Conservation (phyloP, 768 basidiomycete genomes). For the Lentinula boryana region DNA sequence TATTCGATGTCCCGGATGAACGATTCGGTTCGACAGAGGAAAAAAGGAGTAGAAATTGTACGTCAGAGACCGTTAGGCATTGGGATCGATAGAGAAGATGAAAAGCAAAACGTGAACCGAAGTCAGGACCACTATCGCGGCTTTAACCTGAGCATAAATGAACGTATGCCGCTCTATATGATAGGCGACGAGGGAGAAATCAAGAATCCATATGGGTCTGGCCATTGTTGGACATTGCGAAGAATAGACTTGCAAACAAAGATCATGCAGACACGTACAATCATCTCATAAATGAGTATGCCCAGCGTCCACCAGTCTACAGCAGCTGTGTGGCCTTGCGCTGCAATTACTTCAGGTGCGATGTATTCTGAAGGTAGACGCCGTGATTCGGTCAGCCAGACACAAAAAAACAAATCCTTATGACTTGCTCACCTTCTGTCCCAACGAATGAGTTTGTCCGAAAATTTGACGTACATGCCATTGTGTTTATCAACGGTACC, state of each 20-base stretch:
- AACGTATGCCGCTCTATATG: not conserved
- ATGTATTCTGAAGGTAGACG: conserved; percentile 76
- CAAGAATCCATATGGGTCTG: conserved; percentile 17
- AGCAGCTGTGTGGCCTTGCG: conserved; percentile 93
- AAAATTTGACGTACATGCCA: conserved; percentile 96
- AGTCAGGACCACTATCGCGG: not conserved
- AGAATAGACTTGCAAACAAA: not conserved
- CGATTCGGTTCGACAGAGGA: not conserved
- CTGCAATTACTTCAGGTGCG: conserved; percentile 96
- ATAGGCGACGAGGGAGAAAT: conserved; percentile 11
- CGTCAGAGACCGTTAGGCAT: not conserved
- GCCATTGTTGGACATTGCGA: not conserved
- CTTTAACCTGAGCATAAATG: not conserved
- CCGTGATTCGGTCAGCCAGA: conserved; percentile 18
- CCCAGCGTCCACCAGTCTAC: conserved; percentile 99
- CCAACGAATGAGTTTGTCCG: conserved; percentile 99
- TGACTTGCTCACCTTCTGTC: conserved; percentile 70
- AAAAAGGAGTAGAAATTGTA: conserved; percentile 2
- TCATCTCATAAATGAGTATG: conserved; percentile 98
- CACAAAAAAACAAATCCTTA: conserved; percentile 4
- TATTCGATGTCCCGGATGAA: not conserved
- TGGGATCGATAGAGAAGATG: not conserved
- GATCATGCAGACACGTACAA: conserved; percentile 54
- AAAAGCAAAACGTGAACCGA: not conserved
- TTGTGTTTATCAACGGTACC: conserved; percentile 93